These are phyloP conservation scores for Scutellaria minor DNA, from an alignment of 257 asterid species.

Conservation along the genomic window DNA sequence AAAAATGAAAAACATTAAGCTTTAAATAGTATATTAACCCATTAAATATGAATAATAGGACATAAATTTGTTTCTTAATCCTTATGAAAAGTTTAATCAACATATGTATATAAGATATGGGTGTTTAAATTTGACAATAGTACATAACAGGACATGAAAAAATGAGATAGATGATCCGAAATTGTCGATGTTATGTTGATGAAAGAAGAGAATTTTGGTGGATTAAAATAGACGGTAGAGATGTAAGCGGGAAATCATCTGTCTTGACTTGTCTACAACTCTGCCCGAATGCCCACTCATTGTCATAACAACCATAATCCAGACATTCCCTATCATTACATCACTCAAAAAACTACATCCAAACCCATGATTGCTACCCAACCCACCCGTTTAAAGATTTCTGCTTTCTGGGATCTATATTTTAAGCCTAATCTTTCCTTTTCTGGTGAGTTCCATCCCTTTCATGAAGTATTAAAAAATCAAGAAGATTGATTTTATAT, in stretches of 20 bases:
- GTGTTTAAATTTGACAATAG: too few relatives aligned
- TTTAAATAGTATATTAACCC: too few relatives aligned
- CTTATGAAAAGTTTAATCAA: too few relatives aligned
- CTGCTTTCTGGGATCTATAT: neutral
- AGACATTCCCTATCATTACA: neutral
- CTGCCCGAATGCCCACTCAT: neutral
- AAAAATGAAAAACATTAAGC: too few relatives aligned
- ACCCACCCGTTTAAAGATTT: neutral
- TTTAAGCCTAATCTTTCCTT: neutral
- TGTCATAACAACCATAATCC: neutral
- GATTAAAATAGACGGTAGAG: slow-evolving; percentile 20
- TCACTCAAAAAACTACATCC: neutral
- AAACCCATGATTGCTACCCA: neutral
- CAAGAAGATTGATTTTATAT: neutral
- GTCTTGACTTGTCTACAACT: neutral
- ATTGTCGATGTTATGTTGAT: too few relatives aligned
- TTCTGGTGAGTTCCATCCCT: slow-evolving; percentile 30
- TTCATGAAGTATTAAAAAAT: neutral
- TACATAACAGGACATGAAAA: too few relatives aligned
- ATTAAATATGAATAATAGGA: too few relatives aligned
- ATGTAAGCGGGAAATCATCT: slow-evolving; percentile 27
- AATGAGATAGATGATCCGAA: too few relatives aligned
- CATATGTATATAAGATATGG: too few relatives aligned
- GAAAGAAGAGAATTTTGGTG: neutral
- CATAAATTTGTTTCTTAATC: too few relatives aligned